These are phyloP conservation scores for Pichiaceae sp. DNA, from an alignment of 1,139 yeast species.

Conservation along the genomic window DNA sequence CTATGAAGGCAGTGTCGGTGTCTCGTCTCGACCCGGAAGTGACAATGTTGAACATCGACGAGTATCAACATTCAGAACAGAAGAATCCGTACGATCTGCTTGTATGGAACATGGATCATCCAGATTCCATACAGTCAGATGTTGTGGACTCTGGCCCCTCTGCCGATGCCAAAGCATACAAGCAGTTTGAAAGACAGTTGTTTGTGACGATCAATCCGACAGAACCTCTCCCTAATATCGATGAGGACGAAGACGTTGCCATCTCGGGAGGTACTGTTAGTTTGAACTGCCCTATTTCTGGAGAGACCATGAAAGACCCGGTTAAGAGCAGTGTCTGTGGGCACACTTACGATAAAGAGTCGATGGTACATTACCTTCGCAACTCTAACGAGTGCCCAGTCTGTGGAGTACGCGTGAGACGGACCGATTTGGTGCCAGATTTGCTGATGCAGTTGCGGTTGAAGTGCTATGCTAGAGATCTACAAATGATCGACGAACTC, in stretches of 20 bases:
- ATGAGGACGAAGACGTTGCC: slow-evolving; percentile 33
- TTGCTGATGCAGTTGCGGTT: slow-evolving; percentile 43
- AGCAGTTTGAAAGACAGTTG: slow-evolving; percentile 12
- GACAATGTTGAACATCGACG: slow-evolving; percentile 19
- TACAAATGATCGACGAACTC: slow-evolving; percentile 4
- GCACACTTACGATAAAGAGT: slow-evolving; percentile 51
- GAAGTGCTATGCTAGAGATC: slow-evolving; percentile 27
- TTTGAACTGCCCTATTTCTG: slow-evolving; percentile 57
- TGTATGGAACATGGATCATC: not conserved
- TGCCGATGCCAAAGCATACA: not conserved
- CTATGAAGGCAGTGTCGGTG: slow-evolving; percentile 6
- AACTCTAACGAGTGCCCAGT: slow-evolving; percentile 36
- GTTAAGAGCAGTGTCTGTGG: slow-evolving; percentile 43
- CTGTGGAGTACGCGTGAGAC: slow-evolving; percentile 28
- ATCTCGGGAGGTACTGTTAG: slow-evolving; percentile 63
- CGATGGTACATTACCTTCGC: slow-evolving; percentile 29
- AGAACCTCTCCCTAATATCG: slow-evolving; percentile 25
- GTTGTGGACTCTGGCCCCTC: not conserved
- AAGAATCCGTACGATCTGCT: slow-evolving; percentile 5
- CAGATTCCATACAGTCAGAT: not conserved
- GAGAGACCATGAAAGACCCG: slow-evolving; percentile 43
- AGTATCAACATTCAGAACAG: not conserved
- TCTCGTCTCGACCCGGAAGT: slow-evolving; percentile 18
- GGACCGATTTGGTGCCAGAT: slow-evolving; percentile 34
- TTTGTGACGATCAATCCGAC: slow-evolving; percentile 21